Percentiles rank a stretch among this genome's conserved stretches.
Evolutionary conservation across 768 basidiomycete species (phyloP).

Genomic region (Aureoboletus auriporus): DNA sequence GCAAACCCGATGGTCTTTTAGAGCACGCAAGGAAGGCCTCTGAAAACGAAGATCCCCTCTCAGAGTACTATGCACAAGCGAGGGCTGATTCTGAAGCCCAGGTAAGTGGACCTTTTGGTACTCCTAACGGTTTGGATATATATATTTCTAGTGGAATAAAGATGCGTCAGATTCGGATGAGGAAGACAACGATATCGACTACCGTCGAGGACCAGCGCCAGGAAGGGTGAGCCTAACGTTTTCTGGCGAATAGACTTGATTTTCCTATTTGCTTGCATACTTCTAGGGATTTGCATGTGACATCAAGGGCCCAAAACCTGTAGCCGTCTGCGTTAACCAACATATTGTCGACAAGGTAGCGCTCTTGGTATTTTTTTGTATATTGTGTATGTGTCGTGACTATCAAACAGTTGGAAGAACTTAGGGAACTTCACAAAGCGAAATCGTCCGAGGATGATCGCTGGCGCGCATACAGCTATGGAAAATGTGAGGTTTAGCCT

Average conservation of each 20-base stretch:
- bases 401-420: constrained; percentile 53
- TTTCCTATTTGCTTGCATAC: no score
- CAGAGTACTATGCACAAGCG: constrained; percentile 60
- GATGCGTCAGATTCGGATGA: constrained; percentile 36
- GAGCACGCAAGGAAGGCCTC: not conserved
- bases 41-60: constrained; percentile 49
- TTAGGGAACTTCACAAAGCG: constrained; percentile 59
- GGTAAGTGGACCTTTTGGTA: constrained; percentile 26
- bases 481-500: constrained; percentile 48
- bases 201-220: constrained; percentile 15
- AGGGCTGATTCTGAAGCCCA: constrained; percentile 42
- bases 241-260: not conserved
- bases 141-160: constrained; percentile 26
- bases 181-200: constrained; percentile 20
- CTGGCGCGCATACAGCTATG: constrained; percentile 65
- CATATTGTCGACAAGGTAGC: constrained; percentile 69
- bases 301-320: constrained; percentile 33
- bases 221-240: constrained; percentile 27
- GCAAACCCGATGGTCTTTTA: constrained; percentile 1
- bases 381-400: not conserved
- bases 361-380: not conserved
- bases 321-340: constrained; percentile 52
- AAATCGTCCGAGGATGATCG: constrained; percentile 57
- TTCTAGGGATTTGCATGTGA: constrained; percentile 76
- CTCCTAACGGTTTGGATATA: not conserved